Evolutionary conservation across 768 basidiomycete species (phyloP).

Genomic region (Floccularia luteovirens): DNA sequence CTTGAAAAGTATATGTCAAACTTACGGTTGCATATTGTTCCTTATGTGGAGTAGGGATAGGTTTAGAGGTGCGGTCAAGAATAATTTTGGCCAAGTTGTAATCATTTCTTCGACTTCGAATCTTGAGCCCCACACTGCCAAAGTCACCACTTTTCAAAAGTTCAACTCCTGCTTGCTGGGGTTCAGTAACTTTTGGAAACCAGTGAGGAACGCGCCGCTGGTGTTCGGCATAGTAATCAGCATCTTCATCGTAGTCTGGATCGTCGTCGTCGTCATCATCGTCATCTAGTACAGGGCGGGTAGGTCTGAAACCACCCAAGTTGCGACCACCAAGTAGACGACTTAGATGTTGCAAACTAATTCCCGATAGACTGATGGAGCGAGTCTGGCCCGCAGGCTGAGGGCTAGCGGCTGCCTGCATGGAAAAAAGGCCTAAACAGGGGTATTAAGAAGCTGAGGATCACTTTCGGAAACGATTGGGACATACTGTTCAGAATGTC

Average conservation of each 20-base stretch:
- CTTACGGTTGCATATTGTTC: constrained; percentile 54
- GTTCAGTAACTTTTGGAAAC: constrained; percentile 38
- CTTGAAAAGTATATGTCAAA: constrained; percentile 5
- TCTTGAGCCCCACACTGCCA: constrained; percentile 52
- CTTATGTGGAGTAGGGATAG: constrained; percentile 25
- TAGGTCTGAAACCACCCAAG: no score
- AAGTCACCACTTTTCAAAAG: constrained; percentile 77
- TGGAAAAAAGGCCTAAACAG: constrained; percentile 21
- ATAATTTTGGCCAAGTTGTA: constrained; percentile 44
- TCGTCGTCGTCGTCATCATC: constrained; percentile 32
- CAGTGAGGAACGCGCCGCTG: constrained; percentile 21
- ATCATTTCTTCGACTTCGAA: constrained; percentile 29
- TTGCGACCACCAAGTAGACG: constrained; percentile 14
- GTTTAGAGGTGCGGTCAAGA: constrained; percentile 28
- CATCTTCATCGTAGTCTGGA: constrained; percentile 20
- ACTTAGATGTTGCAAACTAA: constrained; percentile 22
- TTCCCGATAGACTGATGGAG: constrained; percentile 16
- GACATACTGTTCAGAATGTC: constrained; percentile 19
- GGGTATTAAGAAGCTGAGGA: not conserved
- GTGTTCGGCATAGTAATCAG: constrained; percentile 24
- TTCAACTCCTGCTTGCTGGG: constrained; percentile 54
- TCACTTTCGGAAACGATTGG: not conserved
- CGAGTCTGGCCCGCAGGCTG: constrained; percentile 8
- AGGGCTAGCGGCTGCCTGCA: constrained; percentile 17
- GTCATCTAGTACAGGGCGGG: constrained; percentile 13